These are phyloP conservation scores for Colletotrichum musae DNA, from an alignment of 2,329 filamentous ascomycete genomes.

Conservation along the genomic window DNA sequence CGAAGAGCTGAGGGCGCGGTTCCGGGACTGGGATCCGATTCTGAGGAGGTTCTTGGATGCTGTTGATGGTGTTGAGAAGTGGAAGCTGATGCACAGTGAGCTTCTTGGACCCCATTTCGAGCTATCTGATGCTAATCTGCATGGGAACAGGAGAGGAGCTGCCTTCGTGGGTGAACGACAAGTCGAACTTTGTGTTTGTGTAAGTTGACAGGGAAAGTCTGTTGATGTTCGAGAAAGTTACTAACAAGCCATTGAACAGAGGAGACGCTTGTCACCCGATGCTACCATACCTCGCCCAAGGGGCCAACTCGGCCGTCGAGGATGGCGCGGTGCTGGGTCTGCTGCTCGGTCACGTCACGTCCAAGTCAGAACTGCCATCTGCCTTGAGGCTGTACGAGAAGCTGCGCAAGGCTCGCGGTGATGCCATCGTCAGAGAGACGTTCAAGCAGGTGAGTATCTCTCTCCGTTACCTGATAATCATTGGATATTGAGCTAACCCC, in stretches of 20 bases:
- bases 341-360: slow-evolving; percentile 66
- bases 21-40: slow-evolving; percentile 76
- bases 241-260: slow-evolving; percentile 41
- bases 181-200: slow-evolving; percentile 65
- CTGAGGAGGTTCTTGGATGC: slow-evolving; percentile 58
- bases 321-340: slow-evolving; percentile 77
- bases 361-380: slow-evolving; percentile 61
- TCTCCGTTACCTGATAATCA: not conserved
- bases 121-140: slow-evolving; percentile 17
- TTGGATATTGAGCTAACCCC: not conserved
- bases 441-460: slow-evolving; percentile 54
- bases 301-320: slow-evolving; percentile 77
- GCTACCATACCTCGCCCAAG: slow-evolving; percentile 75
- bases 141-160: slow-evolving; percentile 59
- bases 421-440: slow-evolving; percentile 72
- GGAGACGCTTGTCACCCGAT: slow-evolving; percentile 77
- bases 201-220: slow-evolving; percentile 45
- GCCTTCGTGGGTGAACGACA: slow-evolving; percentile 67
- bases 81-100: slow-evolving; percentile 74
- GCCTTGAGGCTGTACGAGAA: slow-evolving; percentile 61
- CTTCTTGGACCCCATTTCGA: slow-evolving; percentile 37
- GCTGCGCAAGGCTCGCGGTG: slow-evolving; percentile 63
- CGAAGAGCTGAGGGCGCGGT: slow-evolving; percentile 73
- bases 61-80: slow-evolving; percentile 75
- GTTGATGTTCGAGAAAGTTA: too few relatives aligned